Base-by-base conservation (phyloP, 2,329 filamentous ascomycete species). In the Chalara sp. region DNA sequence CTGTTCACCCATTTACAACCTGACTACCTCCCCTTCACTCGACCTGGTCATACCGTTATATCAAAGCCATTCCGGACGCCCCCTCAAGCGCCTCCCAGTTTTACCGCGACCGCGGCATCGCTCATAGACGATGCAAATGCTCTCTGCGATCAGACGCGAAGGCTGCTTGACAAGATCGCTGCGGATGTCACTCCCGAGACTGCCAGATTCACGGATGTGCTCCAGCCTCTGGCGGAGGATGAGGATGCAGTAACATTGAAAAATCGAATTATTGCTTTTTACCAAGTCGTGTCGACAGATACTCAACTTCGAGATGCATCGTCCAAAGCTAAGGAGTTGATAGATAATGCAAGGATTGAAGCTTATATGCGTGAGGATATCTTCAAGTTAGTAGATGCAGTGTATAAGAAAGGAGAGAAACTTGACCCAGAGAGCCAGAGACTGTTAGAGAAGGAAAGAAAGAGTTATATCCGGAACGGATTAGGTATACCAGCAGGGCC, bases 351-450 rank as follows among this genome's bases (percentile, higher is more conserved):
- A 62, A 71, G 74, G 49, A 91, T 92, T 58, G 87, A 92, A 69
- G 80, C 81, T 50, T 79, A 76, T 62, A 91, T 91, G 87, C 80
- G 88, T 48, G 86, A 92, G 69, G 88, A 92, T 59, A 78, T 91
- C 53, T 92, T 87, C 73, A 73, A 75, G 60, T 72, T 83, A 2
- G 78, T 86, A 30, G 76, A 85, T 42, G 76, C 76, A 31, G 73
- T 77, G 32, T 80, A 74, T 60, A 65, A 76, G 58, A 72, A 78
- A 21, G 41, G 21, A 8, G 21, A 10, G 8, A 21, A 7, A 59
- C 72, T 90, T 32, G 83, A 88, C 50, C 71, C 79, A 0, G 88
- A 93, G 70, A 84, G 81, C 53, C 69, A 81, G 58, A 78, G 84
- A 12, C 67, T 90, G 57, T 71, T 92, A 29, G 83, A 89, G 68